Percentiles rank a stretch among this genome's conserved stretches.
Conservation (phyloP, 2,329 filamentous ascomycete species). For the Chalaropsis thielavioides region DNA sequence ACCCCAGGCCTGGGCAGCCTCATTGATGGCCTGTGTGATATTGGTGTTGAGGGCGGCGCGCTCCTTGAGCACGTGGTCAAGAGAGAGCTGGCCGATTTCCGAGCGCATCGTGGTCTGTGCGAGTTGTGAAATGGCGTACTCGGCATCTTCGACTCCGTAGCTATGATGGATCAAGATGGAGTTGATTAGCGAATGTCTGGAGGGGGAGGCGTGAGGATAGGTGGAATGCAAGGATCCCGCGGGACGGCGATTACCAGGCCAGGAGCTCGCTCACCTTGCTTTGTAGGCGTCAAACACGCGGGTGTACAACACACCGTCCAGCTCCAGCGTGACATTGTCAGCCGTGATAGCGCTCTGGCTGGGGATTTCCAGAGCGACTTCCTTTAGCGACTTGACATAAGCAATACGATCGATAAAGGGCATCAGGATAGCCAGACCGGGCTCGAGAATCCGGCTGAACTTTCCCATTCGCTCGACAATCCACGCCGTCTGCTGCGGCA, state of each 20-base stretch:
- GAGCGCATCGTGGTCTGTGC: constrained; percentile 98
- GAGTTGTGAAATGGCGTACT: constrained; percentile 95
- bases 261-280: constrained; percentile 51
- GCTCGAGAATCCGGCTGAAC: constrained; percentile 84
- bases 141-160: constrained; percentile 95
- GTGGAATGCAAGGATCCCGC: background rate
- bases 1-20: constrained; percentile 92
- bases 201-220: background rate
- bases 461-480: constrained; percentile 99
- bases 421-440: constrained; percentile 74
- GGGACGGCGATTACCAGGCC: background rate
- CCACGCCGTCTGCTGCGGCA: constrained; percentile 99
- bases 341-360: constrained; percentile 96
- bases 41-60: constrained; percentile 91
- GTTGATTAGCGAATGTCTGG: background rate
- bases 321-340: constrained; percentile 92
- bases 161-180: constrained; percentile 32
- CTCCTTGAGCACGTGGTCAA: constrained; percentile 97
- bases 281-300: constrained; percentile 97
- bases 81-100: constrained; percentile 89
- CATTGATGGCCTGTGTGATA: constrained; percentile 97
- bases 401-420: constrained; percentile 91
- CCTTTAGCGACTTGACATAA: constrained; percentile 96
- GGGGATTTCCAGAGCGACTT: constrained; percentile 89
- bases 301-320: constrained; percentile 92